phyloP scores from a whole-genome alignment of 31 red algal species.

The Asparagopsis taxiformis region DNA sequence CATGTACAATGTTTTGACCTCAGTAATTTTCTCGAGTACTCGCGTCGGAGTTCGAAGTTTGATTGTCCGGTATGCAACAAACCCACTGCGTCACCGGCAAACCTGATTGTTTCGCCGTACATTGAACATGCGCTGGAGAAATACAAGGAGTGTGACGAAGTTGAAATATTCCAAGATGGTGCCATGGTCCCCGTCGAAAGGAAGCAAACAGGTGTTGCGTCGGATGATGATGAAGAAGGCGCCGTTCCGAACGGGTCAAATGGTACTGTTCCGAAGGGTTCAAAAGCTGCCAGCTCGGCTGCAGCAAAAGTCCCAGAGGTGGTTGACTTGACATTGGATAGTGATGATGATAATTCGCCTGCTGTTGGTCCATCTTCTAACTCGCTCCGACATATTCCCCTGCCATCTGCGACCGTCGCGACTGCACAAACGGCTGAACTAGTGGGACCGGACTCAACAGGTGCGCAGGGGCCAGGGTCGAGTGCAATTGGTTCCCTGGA shows the following conservation, averaged over 20 bases:
- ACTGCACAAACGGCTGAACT: not conserved
- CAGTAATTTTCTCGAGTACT: conserved; percentile 51
- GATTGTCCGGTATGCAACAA: conserved; percentile 75
- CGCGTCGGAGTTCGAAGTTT: conserved; percentile 58
- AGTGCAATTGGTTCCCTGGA: conserved; percentile 1
- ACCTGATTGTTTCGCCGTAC: conserved; percentile 56
- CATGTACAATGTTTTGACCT: conserved; percentile 85
- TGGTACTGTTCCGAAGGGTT: not conserved
- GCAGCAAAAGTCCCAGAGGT: conserved; percentile 4
- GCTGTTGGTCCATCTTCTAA: not conserved
- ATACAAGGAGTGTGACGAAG: conserved; percentile 44
- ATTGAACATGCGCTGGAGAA: conserved; percentile 47
- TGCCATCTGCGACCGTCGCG: not conserved
- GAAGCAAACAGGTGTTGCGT: conserved; percentile 33
- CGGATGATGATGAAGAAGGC: conserved; percentile 37
- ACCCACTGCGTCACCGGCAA: conserved; percentile 28
- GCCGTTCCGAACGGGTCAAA: not conserved
- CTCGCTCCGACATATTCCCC: not conserved
- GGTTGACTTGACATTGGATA: conserved; percentile 59
- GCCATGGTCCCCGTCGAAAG: conserved; percentile 27
- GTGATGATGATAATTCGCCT: conserved; percentile 36
- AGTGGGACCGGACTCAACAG: not conserved
- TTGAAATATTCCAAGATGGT: conserved; percentile 58
- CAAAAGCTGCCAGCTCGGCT: not conserved
- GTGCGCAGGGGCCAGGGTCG: not conserved